Base-by-base conservation (phyloP, 805 yeast genomes). In the Saccharomycopsis oosterbeekiorum region DNA sequence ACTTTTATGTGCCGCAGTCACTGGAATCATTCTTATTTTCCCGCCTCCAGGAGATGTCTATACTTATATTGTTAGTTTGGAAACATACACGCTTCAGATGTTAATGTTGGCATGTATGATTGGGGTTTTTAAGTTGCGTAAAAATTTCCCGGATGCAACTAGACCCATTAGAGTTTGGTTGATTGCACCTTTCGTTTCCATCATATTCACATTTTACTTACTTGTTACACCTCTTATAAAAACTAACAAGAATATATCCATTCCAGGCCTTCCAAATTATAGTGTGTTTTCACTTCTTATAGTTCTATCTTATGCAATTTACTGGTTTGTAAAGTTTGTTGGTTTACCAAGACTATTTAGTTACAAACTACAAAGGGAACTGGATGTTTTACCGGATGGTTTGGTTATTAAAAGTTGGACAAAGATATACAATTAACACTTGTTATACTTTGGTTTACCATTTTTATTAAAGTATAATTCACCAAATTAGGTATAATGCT, bases 1-100 rank as follows among this genome's bases (percentile, higher is more conserved):
- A 34, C 41, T 73, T 1, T 59, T 74, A 0, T 72, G 75, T 57
- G 71, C 75, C 2, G 19, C 62, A 0, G 58, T 75, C 17, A 74
- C 78, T 12, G 60, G 57, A 8, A n/a, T 54, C 2, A 41, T 64
- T 34, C 42, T 64, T 19, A 24, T 64, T 9, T 39, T 58, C 15
- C 64, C 66, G 2, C 66, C 66, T 26, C 63, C 66, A 42, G 66
- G 65, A 4, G 66, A 64, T 37, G 55, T 64, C n/a, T 64, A 60
- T 40, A 60, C 62, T n/a, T 64, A 64, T 41, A 64, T 64, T 41
- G 63, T 64, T 21, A 59, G 36, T 29, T 43, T 64, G 43, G 66
- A 64, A 51, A 60, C 65, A 12, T 64, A 64, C 34, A 58, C 58
- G 2, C 57, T 64, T 21, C 60, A 62, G 34, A 17, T 64, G 39